These are phyloP conservation scores for Ophiostoma novo-ulmi DNA, from an alignment of 2,329 filamentous ascomycete genomes.

Conservation along the genomic window DNA sequence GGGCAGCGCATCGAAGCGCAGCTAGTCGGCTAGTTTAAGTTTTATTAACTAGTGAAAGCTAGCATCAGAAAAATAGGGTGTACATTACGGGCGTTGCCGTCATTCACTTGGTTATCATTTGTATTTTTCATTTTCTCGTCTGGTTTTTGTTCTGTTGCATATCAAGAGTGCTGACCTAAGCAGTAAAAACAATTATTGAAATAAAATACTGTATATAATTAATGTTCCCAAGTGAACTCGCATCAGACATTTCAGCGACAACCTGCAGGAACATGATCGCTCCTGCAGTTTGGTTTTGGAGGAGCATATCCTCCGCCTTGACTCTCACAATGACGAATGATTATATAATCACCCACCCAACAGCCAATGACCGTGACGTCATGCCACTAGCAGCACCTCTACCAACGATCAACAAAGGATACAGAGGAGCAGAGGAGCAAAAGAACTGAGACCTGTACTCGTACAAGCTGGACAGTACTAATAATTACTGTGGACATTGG, in stretches of 20 bases:
- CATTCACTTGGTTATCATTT: constrained; percentile 7
- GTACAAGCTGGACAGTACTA: not conserved
- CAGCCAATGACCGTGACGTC: constrained; percentile 13
- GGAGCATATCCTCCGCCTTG: constrained; percentile 4
- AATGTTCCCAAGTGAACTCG: too few relatives aligned
- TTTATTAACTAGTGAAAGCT: not conserved
- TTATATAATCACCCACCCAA: not conserved
- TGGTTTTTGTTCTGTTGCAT: not conserved
- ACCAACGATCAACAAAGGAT: not conserved
- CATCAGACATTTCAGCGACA: not conserved
- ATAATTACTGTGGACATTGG: not conserved
- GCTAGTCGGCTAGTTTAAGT: not conserved
- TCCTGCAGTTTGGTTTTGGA: constrained; percentile 6
- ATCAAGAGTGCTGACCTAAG: not conserved
- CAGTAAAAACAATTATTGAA: not conserved
- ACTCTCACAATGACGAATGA: not conserved
- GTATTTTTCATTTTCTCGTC: not conserved
- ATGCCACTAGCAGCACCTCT: not conserved
- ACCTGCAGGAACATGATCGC: constrained; percentile 1
- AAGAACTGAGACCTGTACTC: too few relatives aligned
- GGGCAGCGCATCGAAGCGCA: not conserved
- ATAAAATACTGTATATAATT: too few relatives aligned
- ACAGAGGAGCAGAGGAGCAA: not conserved
- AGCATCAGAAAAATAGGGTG: constrained; percentile 7
- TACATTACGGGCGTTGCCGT: constrained; percentile 16